These are phyloP conservation scores for Penicillium sp. DNA, from an alignment of 2,329 filamentous ascomycete species.

Conservation along the genomic window DNA sequence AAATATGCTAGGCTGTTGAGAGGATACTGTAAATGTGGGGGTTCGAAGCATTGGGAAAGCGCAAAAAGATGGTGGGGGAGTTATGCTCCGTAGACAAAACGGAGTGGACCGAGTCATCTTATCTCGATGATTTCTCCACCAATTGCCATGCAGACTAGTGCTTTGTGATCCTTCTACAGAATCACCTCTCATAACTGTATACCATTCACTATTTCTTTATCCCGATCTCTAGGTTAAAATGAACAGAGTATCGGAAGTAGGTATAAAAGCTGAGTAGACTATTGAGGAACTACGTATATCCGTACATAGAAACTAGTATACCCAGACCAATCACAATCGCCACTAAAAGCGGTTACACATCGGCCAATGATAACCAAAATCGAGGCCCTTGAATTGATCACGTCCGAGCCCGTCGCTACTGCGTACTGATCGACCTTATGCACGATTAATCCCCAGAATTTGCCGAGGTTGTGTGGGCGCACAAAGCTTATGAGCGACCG, in stretches of 20 bases:
- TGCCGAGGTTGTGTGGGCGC: background rate
- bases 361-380: background rate
- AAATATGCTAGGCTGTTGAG: background rate
- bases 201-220: background rate
- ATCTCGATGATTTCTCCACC: conserved; percentile 9
- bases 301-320: background rate
- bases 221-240: background rate
- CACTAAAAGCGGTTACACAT: background rate
- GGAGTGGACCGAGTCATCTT: background rate
- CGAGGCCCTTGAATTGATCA: background rate
- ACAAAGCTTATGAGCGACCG: background rate
- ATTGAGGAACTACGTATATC: background rate
- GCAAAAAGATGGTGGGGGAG: background rate
- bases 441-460: background rate
- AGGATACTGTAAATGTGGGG: background rate
- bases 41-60: background rate
- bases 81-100: background rate
- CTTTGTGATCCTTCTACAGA: background rate
- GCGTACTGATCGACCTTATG: background rate
- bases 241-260: too few species aligned
- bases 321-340: background rate
- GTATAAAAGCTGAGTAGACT: background rate
- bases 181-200: background rate
- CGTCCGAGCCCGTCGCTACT: background rate
- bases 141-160: background rate